Evolutionary conservation across 495 filamentous ascomycete species (phyloP), one percentile per base, ranked within the genome.

Genomic region (Penicillium parvum): DNA sequence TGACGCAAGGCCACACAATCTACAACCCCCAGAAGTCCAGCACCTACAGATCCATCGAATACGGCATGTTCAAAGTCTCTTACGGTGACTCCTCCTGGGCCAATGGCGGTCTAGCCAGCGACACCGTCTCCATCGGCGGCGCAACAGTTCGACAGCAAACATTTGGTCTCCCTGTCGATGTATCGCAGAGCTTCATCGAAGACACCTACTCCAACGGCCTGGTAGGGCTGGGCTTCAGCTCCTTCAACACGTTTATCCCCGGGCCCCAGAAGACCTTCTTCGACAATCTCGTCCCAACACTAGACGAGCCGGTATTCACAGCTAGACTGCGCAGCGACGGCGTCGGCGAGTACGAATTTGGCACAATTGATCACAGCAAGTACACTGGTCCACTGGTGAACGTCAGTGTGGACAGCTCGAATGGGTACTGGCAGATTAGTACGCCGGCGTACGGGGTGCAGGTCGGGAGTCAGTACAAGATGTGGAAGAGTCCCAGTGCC

Each of bases 81-180:
- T 95, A 95, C 63, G 88, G 84, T 21, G 88, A 95, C 53, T 75
- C 75, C 9, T 83, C 81, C 16, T 79, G 69, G 22, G 84, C 85
- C 3, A 60, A 61, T 1, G 88, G 88, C 1, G 67, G 60, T 17
- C 83, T 90, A 8, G 86, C 81, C 38, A 84, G 73, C 3, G 88
- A 95, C 49, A 76, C 66, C 5, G 86, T 95, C 27, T 69, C 79
- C 33, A 78, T 92, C 42, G 87, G 88, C 33, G 85, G 84, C 15
- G 83, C 78, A 14, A 75, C 72, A 9, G 85, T 88, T 9, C 66
- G 68, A 4, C 58, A 63, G 20, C 88, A 95, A 63, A 75, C 80
- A 9, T 73, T 95, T 32, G 86, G 88, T 51, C 61, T 90, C 16
- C 84, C 88, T 5, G 78, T 69, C 1, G 57, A 63, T 1, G 77